Conservation (phyloP, 805 yeast genomes). For the Maudiozyma saulgeensis region DNA sequence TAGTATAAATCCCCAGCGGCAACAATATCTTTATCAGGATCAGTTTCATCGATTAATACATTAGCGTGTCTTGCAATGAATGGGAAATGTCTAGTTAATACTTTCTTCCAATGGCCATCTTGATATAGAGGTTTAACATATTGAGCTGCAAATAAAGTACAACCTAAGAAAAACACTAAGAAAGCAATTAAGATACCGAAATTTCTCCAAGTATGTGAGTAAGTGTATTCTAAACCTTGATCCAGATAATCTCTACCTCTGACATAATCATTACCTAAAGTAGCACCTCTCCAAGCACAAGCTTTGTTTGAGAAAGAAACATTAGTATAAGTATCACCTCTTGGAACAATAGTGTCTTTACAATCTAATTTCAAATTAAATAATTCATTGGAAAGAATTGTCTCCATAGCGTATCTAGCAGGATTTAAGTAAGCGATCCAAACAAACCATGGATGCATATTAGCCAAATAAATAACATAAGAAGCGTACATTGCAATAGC, state of each 20-base stretch:
- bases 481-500: slow-evolving; percentile 53
- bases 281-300: slow-evolving; percentile 55
- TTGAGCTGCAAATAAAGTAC: slow-evolving; percentile 28
- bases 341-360: slow-evolving; percentile 44
- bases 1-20: not conserved
- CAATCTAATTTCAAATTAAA: slow-evolving; percentile 48
- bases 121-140: slow-evolving; percentile 21
- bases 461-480: slow-evolving; percentile 48
- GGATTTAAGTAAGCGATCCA: slow-evolving; percentile 58
- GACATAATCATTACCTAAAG: slow-evolving; percentile 42
- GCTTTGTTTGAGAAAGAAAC: slow-evolving; percentile 33
- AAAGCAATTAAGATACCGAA: slow-evolving; percentile 54
- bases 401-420: slow-evolving; percentile 48
- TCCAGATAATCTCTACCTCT: slow-evolving; percentile 48
- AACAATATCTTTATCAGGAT: not conserved
- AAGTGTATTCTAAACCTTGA: slow-evolving; percentile 39
- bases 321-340: slow-evolving; percentile 44
- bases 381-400: slow-evolving; percentile 58
- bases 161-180: slow-evolving; percentile 29
- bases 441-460: slow-evolving; percentile 64
- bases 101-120: slow-evolving; percentile 1
- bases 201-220: slow-evolving; percentile 68
- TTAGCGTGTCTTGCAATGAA: not conserved
- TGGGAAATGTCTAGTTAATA: not conserved
- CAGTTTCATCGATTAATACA: not conserved